Base-by-base conservation (phyloP, 257 asterid species). In the Solanum corneliomulleri region DNA sequence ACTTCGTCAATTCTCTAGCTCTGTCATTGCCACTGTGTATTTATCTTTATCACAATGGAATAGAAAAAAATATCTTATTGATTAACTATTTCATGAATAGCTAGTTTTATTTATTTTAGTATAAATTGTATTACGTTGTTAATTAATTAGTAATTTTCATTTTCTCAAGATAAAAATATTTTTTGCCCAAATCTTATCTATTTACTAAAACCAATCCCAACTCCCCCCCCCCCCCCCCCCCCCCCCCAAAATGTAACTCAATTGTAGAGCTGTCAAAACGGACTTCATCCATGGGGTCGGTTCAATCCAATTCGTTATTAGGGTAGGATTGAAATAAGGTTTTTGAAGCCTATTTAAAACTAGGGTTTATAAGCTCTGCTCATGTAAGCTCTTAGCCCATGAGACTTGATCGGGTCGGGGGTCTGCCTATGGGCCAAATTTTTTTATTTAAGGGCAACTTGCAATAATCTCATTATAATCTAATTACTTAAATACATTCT, bases 1-100 rank as follows among this genome's bases (percentile, higher is more conserved):
- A 56, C 2, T 56, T 56, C 10, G 0, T 0, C 11, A 56, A 56
- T 18, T 56, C 3, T 56, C 10, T 56, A 7, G 1, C 62, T 18
- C 10, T 0, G 9, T 1, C n/a, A 16, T 2, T 0, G 9, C 1
- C 62, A 2, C 2, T 18, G 11, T 3, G 64, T 56, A n/a, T 7
- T 56, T 2, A 47, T 52, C 11, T 56, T 20, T 20, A 20, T 56
- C 66, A 20, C 25, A 20, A 56, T 56, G 11, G 11, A 56, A 56
- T 20, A 7, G 66, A 20, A 58, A 58, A 58, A 25, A 5, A 2
- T 33, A 66, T 66, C 9, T 66, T 5, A 14, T 6, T 6, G 10
- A 68, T 6, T 68, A 68, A 6, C 20, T 29, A 29, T 69, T 29
- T 29, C 11, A 29, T 56, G 62, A 13, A 69, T 69, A 7, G 12